phyloP scores from a whole-genome alignment of 371 early-diverging fungal genomes.

The Aphelidium insulamus region DNA sequence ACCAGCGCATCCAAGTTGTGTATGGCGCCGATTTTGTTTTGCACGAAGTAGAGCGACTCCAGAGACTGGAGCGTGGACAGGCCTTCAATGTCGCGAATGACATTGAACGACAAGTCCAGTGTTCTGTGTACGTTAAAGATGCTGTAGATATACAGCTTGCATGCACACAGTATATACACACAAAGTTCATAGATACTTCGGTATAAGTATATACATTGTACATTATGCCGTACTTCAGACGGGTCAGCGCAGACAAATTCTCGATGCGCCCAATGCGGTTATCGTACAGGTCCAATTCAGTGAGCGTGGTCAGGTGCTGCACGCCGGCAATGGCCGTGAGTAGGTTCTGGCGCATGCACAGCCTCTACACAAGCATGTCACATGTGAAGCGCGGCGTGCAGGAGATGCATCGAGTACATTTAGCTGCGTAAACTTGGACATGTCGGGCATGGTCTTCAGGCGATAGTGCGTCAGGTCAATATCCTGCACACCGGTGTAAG shows the following conservation, averaged over 20 bases:
- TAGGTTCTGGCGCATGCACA: constrained; percentile 78
- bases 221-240: constrained; percentile 30
- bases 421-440: too few relatives aligned
- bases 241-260: constrained; percentile 26
- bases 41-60: constrained; percentile 48
- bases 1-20: constrained; percentile 40
- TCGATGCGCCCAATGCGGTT: constrained; percentile 63
- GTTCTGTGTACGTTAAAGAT: constrained; percentile 12
- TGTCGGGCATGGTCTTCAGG: too few relatives aligned
- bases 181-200: neutral
- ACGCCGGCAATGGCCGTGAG: constrained; percentile 48
- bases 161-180: neutral
- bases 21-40: constrained; percentile 55
- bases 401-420: too few relatives aligned
- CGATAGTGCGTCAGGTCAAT: too few relatives aligned
- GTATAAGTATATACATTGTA: neutral
- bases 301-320: constrained; percentile 21
- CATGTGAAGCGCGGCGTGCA: too few relatives aligned
- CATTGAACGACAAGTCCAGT: constrained; percentile 81
- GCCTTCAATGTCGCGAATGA: constrained; percentile 45
- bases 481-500: too few relatives aligned
- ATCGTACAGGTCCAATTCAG: constrained; percentile 82
- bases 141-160: neutral
- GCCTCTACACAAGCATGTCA: too few relatives aligned
- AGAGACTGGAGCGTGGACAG: constrained; percentile 29